Evolutionary conservation across 768 basidiomycete species (phyloP), one percentile per base, ranked within the genome.

Genomic region (Pleurotus giganteus): DNA sequence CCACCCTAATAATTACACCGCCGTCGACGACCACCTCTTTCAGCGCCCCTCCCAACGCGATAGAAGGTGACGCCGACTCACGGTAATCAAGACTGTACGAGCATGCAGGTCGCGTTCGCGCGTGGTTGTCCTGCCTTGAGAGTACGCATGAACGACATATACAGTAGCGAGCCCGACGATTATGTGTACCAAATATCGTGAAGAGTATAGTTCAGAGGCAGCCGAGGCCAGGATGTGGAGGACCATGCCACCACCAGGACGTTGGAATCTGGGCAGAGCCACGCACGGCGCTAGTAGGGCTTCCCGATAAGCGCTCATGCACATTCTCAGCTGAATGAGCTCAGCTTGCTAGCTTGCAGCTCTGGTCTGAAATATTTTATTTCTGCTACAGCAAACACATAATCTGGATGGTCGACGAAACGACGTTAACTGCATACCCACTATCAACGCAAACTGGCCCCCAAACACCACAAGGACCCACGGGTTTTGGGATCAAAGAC

Each of bases 31-130:
- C 58, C 15, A 56, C 39, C 44, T 51, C 28, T 12, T 15, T 37
- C 34, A 54, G 31, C 21, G 36, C n/a, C n/a, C n/a, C n/a, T n/a
- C n/a, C n/a, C n/a, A n/a, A n/a, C n/a, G 19, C 46, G 24, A 15
- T 27, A n/a, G 34, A 45, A 50, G 8, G 37, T 53, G 0, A 17
- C 32, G 26, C 43, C 4, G 37, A 70, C 81, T 56, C 62, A 87
- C 90, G 19, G 91, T 93, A 7, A 93, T 69, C 7, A 94, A 68
- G 21, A 93, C 73, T 2, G 80, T 78, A 2, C 89, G 76, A 0
- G 82, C 84, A 72, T 92, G 89, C 42, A 94, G 71, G 63, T 88
- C 85, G 47, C 91, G 74, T 59, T 93, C 89, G 19, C 91, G 71
- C 57, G 69, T 82, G 2, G 89, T 91, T n/a, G 69, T 75, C 1